A percentile compares a stretch with the other conserved stretches of the same genome.
These are phyloP conservation scores for Geotrichum citri-aurantii DNA, from an alignment of 1,139 yeast species.

Conservation along the genomic window DNA sequence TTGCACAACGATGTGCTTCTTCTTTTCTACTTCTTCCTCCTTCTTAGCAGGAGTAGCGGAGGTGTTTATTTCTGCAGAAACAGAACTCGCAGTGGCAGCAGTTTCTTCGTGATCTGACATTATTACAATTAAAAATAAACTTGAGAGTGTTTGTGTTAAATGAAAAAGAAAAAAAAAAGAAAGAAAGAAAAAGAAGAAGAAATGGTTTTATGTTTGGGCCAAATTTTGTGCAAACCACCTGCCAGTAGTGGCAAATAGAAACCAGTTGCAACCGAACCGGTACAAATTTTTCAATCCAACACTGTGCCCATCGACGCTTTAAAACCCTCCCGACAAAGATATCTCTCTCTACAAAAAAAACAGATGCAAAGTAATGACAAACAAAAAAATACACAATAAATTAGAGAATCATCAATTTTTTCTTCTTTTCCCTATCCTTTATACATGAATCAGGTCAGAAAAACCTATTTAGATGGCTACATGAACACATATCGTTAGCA, in stretches of 20 bases:
- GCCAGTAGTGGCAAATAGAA: not conserved
- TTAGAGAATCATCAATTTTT: not conserved
- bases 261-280: not conserved
- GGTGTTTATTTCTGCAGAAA: not conserved
- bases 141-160: not conserved
- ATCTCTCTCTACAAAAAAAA: not conserved
- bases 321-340: not conserved
- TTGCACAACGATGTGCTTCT: constrained; percentile 4
- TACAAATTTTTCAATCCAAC: not conserved
- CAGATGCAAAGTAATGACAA: not conserved
- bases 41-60: not conserved
- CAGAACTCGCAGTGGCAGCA: not conserved
- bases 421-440: not conserved
- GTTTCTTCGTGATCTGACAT: not conserved
- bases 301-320: not conserved
- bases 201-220: not conserved
- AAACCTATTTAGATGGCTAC: not conserved
- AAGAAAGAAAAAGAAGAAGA: not conserved
- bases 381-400: not conserved
- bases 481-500: not conserved
- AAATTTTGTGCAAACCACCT: not conserved
- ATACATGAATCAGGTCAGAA: not conserved
- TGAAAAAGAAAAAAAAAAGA: not conserved
- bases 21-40: too few species aligned
- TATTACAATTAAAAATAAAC: not conserved